Percentiles rank a stretch among this genome's conserved stretches.
Conservation (phyloP, 495 filamentous ascomycete species). For the Sporormia fimetaria region DNA sequence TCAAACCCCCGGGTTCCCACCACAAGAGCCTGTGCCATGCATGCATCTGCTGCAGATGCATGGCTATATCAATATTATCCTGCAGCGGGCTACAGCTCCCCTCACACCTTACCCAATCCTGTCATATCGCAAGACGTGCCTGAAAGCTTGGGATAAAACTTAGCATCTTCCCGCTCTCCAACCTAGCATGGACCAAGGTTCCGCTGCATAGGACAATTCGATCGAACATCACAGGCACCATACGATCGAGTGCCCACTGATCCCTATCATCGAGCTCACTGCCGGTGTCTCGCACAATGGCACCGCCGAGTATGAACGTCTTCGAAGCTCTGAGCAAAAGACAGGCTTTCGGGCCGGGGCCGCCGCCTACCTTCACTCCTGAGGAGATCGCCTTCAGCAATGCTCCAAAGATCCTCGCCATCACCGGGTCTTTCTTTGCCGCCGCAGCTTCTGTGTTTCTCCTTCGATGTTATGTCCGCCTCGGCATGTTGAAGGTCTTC, state of each 20-base stretch:
- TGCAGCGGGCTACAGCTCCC: too few species aligned
- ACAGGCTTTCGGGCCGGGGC: constrained; percentile 4
- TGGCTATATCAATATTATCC: constrained; percentile 9
- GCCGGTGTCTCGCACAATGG: too few species aligned
- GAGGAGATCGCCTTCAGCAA: constrained; percentile 25
- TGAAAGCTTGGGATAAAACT: too few species aligned
- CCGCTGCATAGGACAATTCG: too few species aligned
- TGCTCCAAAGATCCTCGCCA: constrained; percentile 21
- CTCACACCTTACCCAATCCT: too few species aligned
- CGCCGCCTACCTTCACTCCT: constrained; percentile 10
- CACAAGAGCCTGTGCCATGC: constrained; percentile 12
- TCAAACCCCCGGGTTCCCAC: too few species aligned
- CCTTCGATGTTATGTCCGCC: constrained; percentile 27
- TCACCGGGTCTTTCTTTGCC: constrained; percentile 22
- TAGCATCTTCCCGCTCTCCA: too few species aligned
- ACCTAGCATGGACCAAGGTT: too few species aligned
- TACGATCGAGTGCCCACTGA: too few species aligned
- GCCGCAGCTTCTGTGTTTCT: constrained; percentile 21
- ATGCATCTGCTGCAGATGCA: constrained; percentile 1
- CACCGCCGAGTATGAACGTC: background rate
- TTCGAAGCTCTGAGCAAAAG: constrained; percentile 9
- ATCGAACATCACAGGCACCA: too few species aligned
- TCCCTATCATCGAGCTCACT: too few species aligned
- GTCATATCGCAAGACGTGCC: too few species aligned
- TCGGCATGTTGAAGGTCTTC: constrained; percentile 28